Evolutionary conservation across 2,329 filamentous ascomycete species (phyloP), one percentile per base, ranked within the genome.

Genomic region (Botrytis medusae): DNA sequence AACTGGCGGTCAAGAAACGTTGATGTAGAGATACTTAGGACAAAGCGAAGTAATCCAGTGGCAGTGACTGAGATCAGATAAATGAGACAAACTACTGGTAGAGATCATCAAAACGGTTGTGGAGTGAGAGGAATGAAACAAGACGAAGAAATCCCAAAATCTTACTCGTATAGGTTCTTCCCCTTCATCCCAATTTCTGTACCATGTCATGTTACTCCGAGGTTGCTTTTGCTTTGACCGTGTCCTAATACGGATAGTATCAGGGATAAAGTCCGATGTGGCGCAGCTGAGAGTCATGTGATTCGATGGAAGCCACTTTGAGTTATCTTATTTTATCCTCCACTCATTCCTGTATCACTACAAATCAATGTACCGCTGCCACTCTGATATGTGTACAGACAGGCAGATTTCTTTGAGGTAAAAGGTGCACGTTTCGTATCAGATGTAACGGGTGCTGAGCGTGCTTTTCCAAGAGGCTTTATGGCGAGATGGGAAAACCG

Each of bases 381-480:
- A 14, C 4, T n/a, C 10, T n/a, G 25, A 51, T n/a, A n/a, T 51
- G 48, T 10, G 25, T n/a, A n/a, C 22, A 14, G 2, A 0, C 1
- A n/a, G 22, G 4, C 0, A 48, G 22, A 12, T 1, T n/a, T 14
- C 48, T 12, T 32, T 14, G n/a, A 12, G 12, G 2, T 34, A 14
- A n/a, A 34, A 6, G 16, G 4, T 1, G 22, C 25, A 22, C 4
- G 5, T 14, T 40, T 7, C 20, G 32, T 62, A 14, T 2, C 67
- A 5, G 65, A 74, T 65, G 40, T 48, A 18, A 70, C 59, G 7
- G 59, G 64, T 34, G 44, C 73, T 6, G 73, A 48, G 5, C 60
- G 67, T 69, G 70, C 48, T 16, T 65, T 72, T n/a, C 14, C 62
- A 9, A 59, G 70, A 10, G 63, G 57, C 1, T 74, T 69, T 40